Percentiles rank a stretch among this genome's conserved stretches.
phyloP scores from a whole-genome alignment of 2,329 filamentous ascomycete genomes.

The Talaromyces sp. region DNA sequence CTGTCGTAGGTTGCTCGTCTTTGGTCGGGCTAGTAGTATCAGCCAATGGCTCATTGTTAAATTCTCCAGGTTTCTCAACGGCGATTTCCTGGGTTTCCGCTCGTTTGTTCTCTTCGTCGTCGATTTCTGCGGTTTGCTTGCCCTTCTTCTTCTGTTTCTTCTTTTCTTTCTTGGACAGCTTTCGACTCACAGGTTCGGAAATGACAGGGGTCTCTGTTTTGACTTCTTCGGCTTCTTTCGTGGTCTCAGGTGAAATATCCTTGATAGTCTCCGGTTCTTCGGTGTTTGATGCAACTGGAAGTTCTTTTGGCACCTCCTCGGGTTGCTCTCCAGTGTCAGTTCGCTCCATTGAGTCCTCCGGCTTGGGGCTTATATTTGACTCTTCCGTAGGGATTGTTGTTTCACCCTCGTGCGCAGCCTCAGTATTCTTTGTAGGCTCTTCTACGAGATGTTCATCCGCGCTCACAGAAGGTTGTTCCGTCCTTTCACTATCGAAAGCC shows the following conservation, averaged over 20 bases:
- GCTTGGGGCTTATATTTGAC: background rate
- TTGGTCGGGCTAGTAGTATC: background rate
- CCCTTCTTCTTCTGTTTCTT: slow-evolving; percentile 23
- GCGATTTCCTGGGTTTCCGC: slow-evolving; percentile 5
- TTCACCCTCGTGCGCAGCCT: background rate
- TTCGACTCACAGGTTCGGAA: background rate
- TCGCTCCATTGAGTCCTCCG: background rate
- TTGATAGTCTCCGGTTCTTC: background rate
- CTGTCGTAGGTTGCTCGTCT: background rate
- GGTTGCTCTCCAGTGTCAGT: background rate
- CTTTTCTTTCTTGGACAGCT: slow-evolving; percentile 19
- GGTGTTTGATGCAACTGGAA: background rate
- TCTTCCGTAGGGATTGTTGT: background rate
- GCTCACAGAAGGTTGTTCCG: background rate
- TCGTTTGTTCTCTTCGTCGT: background rate
- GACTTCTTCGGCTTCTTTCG: background rate
- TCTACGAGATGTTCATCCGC: background rate
- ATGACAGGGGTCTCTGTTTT: background rate
- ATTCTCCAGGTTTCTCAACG: slow-evolving; percentile 1
- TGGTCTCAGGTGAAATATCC: background rate
- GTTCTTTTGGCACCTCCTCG: background rate
- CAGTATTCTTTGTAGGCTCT: background rate
- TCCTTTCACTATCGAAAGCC: background rate
- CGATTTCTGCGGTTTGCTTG: slow-evolving; percentile 8
- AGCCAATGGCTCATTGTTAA: background rate